Base-by-base conservation (phyloP, 768 basidiomycete species). In the Rhizopogon salebrosus region DNA sequence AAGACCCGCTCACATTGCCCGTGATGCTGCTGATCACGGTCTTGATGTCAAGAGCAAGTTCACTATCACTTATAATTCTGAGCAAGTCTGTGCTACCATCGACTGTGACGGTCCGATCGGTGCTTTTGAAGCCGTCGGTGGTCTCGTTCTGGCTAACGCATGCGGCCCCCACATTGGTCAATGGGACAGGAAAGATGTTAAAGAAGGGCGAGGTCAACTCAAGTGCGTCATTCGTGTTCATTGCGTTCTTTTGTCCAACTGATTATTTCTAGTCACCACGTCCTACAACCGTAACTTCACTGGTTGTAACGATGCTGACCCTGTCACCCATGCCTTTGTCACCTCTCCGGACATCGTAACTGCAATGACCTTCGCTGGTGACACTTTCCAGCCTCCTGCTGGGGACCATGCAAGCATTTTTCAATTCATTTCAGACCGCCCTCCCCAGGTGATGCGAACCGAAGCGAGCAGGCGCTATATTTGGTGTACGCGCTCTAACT, bases 281-380 rank as follows among this genome's bases (percentile, higher is more conserved):
- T 98, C 95, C 18, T 99, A 99, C 83, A 99, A 99, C 85, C 95
- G 97, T 70, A 99, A 99, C 86, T 99, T 99, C 79, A 98, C 97
- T 60, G 97, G 95, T 53, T 93, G 97, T 67, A 99, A 99, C 72
- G 97, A 98, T 64, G 95, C 97, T 62, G 98, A 99, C 83, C 94
- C 95, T 20, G 94, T 93, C 57, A 99, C 97, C 29, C 97, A 98
- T 72, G 91, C 92, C 45, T 95, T 95, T 65, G 92, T 95, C 64
- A 87, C 92, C 37, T 93, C 92, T 31, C 92, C 91, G 39, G 91
- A 97, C 64, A 75, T 99, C 68, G 95, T 98, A 69, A 98, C 95
- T 60, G 97, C 97, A 55, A 86, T 99, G 80, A 83, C 90, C 54
- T 98, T 97, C 72, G 92, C 91, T 55, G 97, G 97, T 54, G 78